Evolutionary conservation across 139 green algal species (phyloP).

Genomic region (Chlorella sp.): DNA sequence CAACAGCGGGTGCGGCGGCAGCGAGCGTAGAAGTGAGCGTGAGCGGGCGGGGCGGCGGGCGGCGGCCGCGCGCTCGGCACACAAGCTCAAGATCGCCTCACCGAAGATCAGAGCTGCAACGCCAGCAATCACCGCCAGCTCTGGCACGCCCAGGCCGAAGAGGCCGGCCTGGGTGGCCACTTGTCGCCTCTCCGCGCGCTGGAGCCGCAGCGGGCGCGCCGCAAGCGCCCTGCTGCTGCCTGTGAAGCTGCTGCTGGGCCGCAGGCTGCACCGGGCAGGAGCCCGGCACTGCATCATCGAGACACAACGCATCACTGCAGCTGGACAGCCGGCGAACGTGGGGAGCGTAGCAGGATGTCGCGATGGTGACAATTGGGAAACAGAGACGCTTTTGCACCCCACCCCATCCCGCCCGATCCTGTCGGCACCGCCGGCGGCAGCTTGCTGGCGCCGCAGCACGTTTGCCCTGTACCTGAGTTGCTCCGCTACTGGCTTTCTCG

Average conservation of each 20-base stretch:
- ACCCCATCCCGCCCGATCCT: no score
- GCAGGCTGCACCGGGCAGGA: no score
- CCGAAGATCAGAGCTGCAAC: slow-evolving; percentile 86
- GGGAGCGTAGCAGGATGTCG: no score
- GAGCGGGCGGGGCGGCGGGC: not conserved
- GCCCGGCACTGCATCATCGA: no score
- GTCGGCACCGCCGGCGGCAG: no score
- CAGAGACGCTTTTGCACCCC: no score
- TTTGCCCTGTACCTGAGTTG: no score
- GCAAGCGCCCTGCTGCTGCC: not conserved
- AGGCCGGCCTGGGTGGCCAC: slow-evolving; percentile 56
- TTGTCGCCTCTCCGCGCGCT: slow-evolving; percentile 7
- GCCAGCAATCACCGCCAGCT: slow-evolving; percentile 87
- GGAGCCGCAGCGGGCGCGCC: not conserved
- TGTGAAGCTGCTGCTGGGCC: slow-evolving; percentile 32
- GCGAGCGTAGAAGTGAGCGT: not conserved
- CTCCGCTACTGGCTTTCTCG: no score
- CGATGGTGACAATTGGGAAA: no score
- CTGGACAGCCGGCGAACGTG: no score
- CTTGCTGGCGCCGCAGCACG: no score
- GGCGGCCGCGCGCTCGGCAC: not conserved
- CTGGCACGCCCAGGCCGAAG: slow-evolving; percentile 87
- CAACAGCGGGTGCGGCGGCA: not conserved
- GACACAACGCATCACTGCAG: no score
- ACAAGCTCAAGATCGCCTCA: not conserved